Conservation (phyloP, 2,329 filamentous ascomycete species). For the Colletotrichum horii region DNA sequence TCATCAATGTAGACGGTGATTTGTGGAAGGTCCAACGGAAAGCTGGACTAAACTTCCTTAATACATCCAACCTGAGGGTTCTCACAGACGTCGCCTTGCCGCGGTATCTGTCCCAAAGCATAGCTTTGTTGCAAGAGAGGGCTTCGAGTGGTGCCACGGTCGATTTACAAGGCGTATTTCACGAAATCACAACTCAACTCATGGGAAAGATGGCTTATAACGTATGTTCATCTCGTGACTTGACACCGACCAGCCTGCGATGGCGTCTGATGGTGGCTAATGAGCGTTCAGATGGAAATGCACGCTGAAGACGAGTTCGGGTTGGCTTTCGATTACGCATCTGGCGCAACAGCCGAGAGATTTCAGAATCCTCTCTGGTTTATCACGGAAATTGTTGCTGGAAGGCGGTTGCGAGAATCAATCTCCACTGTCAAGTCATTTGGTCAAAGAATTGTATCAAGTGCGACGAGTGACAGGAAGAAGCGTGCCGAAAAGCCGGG, state of each 20-base stretch:
- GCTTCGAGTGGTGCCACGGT: conserved; percentile 35
- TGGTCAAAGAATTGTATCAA: conserved; percentile 62
- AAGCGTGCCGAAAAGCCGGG: neutral
- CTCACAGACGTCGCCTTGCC: conserved; percentile 64
- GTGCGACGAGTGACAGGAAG: conserved; percentile 50
- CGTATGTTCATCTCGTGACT: conserved; percentile 30
- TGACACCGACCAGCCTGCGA: neutral
- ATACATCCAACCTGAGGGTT: conserved; percentile 58
- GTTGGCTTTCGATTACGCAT: conserved; percentile 66
- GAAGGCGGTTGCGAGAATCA: conserved; percentile 51
- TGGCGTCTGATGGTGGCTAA: neutral
- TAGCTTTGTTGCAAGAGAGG: conserved; percentile 40
- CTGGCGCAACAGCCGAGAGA: conserved; percentile 62
- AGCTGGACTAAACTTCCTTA: conserved; percentile 65
- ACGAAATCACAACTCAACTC: conserved; percentile 68
- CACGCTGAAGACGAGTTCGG: conserved; percentile 66
- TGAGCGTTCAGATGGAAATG: conserved; percentile 64
- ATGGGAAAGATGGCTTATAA: conserved; percentile 75
- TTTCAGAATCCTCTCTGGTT: conserved; percentile 72
- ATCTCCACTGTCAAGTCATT: conserved; percentile 57
- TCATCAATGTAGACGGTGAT: conserved; percentile 71
- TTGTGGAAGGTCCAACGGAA: conserved; percentile 68
- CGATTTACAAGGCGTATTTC: conserved; percentile 65
- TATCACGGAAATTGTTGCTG: conserved; percentile 60
- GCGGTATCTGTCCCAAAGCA: conserved; percentile 50